These are phyloP conservation scores for Phlyctochytrium planicorne DNA, from an alignment of 192 early-diverging fungal species.

Conservation along the genomic window DNA sequence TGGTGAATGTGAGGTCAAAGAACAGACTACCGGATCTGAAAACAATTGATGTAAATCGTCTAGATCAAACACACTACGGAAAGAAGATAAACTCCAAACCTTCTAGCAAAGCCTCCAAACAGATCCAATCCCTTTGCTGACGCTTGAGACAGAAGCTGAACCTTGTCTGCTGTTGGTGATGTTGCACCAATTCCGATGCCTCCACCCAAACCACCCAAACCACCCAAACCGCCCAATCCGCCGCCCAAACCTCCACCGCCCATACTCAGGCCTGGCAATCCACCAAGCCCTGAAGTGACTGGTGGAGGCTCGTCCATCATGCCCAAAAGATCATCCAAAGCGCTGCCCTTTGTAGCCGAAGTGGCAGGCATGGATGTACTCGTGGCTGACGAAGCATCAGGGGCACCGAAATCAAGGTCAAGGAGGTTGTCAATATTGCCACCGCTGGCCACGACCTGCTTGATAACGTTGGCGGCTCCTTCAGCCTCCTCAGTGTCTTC, in stretches of 20 bases:
- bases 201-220: constrained; percentile 5
- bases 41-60: constrained; percentile 45
- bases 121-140: constrained; percentile 41
- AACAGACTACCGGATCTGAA: constrained; percentile 56
- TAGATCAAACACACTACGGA: neutral
- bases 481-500: constrained; percentile 56
- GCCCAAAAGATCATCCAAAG: constrained; percentile 49
- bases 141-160: constrained; percentile 27
- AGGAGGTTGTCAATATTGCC: constrained; percentile 67
- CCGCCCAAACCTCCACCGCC: constrained; percentile 3
- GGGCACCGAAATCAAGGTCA: constrained; percentile 69
- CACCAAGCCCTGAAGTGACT: too few relatives aligned
- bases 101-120: constrained; percentile 29
- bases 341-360: constrained; percentile 1
- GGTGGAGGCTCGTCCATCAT: constrained; percentile 37
- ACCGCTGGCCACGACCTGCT: constrained; percentile 27
- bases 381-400: constrained; percentile 27
- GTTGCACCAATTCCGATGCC: too few relatives aligned
- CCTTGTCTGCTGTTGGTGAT: constrained; percentile 22
- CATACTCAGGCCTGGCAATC: constrained; percentile 8
- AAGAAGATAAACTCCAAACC: neutral
- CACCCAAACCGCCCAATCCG: constrained; percentile 8
- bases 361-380: constrained; percentile 13
- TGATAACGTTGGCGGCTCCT: constrained; percentile 19
- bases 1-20: constrained; percentile 65